Percentiles rank a stretch among this genome's conserved stretches.
phyloP scores from a whole-genome alignment of 495 filamentous ascomycete genomes.

The Tuber melanosporum region DNA sequence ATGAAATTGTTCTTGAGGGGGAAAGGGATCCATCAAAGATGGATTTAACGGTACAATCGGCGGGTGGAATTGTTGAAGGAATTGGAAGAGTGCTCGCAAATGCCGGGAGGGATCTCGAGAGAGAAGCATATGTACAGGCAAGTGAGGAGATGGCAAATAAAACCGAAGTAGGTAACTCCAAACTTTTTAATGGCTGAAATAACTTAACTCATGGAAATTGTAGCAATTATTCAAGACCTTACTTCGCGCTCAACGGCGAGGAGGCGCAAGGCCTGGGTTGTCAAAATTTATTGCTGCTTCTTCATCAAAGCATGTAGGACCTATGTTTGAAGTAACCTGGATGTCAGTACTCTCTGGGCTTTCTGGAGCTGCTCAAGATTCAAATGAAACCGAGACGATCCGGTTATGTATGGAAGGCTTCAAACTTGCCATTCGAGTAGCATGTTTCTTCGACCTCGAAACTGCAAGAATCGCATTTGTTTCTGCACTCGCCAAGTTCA shows the following conservation, averaged over 20 bases:
- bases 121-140: conserved; percentile 87
- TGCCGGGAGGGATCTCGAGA: conserved; percentile 82
- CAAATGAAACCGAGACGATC: conserved; percentile 83
- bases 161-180: conserved; percentile 49
- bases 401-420: conserved; percentile 89
- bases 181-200: neutral
- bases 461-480: conserved; percentile 92
- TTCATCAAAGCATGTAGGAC: conserved; percentile 87
- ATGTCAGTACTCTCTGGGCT: conserved; percentile 96
- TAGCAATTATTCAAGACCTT: conserved; percentile 84
- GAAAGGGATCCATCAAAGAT: conserved; percentile 83
- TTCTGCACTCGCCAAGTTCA: conserved; percentile 83
- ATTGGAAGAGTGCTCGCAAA: conserved; percentile 85
- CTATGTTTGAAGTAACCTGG: conserved; percentile 99
- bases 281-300: conserved; percentile 83
- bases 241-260: conserved; percentile 74
- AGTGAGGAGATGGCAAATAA: conserved; percentile 91
- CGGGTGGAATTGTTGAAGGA: conserved; percentile 68
- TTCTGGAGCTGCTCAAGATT: conserved; percentile 83
- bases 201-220: conserved; percentile 28
- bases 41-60: conserved; percentile 54
- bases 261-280: conserved; percentile 60
- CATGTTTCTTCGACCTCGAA: conserved; percentile 86
- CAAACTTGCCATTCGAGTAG: conserved; percentile 83
- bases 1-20: conserved; percentile 91